phyloP scores from a whole-genome alignment of 768 basidiomycete genomes.

The Russula earlei region DNA sequence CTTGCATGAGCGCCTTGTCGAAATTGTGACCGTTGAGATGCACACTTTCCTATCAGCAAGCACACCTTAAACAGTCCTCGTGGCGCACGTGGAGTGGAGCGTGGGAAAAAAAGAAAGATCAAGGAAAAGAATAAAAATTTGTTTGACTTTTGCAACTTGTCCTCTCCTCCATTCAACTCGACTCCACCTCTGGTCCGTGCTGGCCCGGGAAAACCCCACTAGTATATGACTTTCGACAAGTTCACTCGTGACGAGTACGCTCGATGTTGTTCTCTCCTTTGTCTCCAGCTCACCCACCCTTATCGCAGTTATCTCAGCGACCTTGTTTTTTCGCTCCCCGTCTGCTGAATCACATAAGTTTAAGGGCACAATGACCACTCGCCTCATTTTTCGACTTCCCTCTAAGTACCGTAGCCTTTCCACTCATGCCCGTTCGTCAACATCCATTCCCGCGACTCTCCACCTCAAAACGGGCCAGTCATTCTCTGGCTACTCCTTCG shows the following conservation, averaged over 20 bases:
- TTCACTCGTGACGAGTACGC: conserved; percentile 84
- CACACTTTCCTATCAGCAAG: too few relatives aligned
- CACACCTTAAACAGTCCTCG: too few relatives aligned
- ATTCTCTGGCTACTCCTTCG: conserved; percentile 84
- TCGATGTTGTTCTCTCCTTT: not conserved
- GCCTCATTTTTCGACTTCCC: conserved; percentile 41
- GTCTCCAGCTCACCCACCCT: conserved; percentile 22
- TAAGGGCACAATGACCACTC: conserved; percentile 43
- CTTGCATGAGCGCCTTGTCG: too few relatives aligned
- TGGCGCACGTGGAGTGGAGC: too few relatives aligned
- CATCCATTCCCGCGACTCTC: conserved; percentile 63
- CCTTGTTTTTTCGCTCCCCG: conserved; percentile 73
- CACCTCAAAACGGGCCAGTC: conserved; percentile 93
- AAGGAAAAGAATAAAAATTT: too few relatives aligned
- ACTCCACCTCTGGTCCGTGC: not conserved
- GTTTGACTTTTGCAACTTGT: too few relatives aligned
- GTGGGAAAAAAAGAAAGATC: too few relatives aligned
- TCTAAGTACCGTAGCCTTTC: conserved; percentile 53
- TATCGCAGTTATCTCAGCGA: conserved; percentile 73
- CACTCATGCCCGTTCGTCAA: conserved; percentile 42
- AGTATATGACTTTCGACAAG: conserved; percentile 75
- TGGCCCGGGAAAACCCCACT: not conserved
- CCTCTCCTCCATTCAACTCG: not conserved
- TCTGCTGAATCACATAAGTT: conserved; percentile 26
- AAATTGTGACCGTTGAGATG: too few relatives aligned